Evolutionary conservation across 129 eudicot species (phyloP), one percentile per base, ranked within the genome.

Genomic region (Escallonia rubra): DNA sequence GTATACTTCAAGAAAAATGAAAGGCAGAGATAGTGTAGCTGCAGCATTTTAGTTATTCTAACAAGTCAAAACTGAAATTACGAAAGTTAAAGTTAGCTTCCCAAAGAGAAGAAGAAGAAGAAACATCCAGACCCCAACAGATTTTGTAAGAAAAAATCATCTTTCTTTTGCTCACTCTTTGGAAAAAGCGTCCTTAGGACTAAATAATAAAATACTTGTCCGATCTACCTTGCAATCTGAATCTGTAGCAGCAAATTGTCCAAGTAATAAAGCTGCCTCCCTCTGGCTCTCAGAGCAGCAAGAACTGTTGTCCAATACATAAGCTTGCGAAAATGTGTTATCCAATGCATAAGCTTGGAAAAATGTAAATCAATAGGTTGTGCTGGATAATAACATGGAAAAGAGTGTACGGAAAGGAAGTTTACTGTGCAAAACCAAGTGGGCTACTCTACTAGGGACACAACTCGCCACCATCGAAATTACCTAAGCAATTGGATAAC

Each of bases 231-330:
- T 89, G 86, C 96, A 86, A 80, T 93, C 96, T 43, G 96, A 86
- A 79, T 93, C 99, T 15, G 96, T 79, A 16, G 96, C 86, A 57
- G 96, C 99, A 83, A 93, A 93, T 58, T 93, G 96, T 58, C 99
- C 99, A 78, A 89, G 90, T 52, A 93, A 83, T 70, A 89, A 79
- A 72, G 96, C 99, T 46, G 10, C 90, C 68, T 85, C 90, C 57
- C 90, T 64, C 75, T 81, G 90, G 60, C 90, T 85, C 74, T 85
- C 90, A 12, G 81, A 59, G 72, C 90, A 85, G 71, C 81, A 67
- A 46, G 90, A 85, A 66, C 90, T 85, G 84, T 42, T 23, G 34
- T 23, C 1, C 34, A 23, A 23, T 23, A 23, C 34, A 23, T 23
- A 0, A 23, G 34, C 34, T 23, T 23, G 34, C 0, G 34, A 23